Evolutionary conservation across 805 yeast genomes (phyloP).

Genomic region (Wickerhamomyces pijperi): DNA sequence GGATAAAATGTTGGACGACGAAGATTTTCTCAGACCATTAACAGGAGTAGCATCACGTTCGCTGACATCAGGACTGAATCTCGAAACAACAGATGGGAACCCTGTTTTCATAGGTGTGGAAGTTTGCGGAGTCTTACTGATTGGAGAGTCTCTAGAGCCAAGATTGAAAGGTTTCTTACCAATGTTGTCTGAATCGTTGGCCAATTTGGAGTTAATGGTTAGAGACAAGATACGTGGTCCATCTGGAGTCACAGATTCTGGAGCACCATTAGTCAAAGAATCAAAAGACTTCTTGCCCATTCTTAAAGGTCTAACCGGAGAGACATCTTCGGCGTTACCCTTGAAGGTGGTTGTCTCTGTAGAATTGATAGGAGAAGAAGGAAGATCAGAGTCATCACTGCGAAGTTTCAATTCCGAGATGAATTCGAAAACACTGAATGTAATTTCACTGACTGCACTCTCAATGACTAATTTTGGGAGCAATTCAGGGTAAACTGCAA

Average conservation of each 20-base stretch:
- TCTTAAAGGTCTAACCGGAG: conserved; percentile 59
- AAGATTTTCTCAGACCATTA: conserved; percentile 16
- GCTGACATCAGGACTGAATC: conserved; percentile 9
- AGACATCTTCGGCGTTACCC: conserved; percentile 11
- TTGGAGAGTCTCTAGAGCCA: conserved; percentile 1
- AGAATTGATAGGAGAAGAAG: background rate
- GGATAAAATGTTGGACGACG: conserved; percentile 20
- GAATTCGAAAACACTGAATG: conserved; percentile 54
- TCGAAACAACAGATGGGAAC: conserved; percentile 7
- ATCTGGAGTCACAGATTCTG: background rate
- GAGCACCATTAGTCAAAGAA: conserved; percentile 7
- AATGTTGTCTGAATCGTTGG: conserved; percentile 4
- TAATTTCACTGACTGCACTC: conserved; percentile 65
- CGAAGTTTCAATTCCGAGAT: conserved; percentile 40
- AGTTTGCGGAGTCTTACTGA: background rate
- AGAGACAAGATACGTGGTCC: conserved; percentile 13
- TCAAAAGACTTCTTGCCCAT: conserved; percentile 43
- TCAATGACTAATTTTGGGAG: conserved; percentile 64
- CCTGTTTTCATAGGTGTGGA: conserved; percentile 7
- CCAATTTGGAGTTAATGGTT: conserved; percentile 10
- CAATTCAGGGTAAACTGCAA: conserved; percentile 47
- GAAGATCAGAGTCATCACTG: conserved; percentile 1
- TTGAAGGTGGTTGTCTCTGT: background rate
- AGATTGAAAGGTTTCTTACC: conserved; percentile 2
- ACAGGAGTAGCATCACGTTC: conserved; percentile 2